These are phyloP conservation scores for Oropetium thomaeum DNA, from an alignment of 176 grass and related monocot species.

Conservation along the genomic window DNA sequence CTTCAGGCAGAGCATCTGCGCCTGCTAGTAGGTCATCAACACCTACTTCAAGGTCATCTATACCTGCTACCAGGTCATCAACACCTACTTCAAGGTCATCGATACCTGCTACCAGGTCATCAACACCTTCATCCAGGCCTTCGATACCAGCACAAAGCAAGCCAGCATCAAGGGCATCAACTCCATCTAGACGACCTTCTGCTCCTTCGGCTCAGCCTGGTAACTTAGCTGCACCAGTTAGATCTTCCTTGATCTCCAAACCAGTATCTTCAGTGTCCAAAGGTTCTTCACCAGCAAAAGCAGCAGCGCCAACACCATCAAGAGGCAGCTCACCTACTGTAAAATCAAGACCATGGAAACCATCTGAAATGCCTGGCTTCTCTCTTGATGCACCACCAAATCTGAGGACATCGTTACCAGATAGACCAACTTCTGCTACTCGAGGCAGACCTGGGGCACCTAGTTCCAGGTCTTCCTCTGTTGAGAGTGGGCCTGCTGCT, in stretches of 20 bases:
- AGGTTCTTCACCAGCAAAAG: conserved; percentile 40
- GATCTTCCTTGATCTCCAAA: conserved; percentile 56
- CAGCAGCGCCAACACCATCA: conserved; percentile 32
- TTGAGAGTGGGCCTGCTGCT: conserved; percentile 65
- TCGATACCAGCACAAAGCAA: conserved; percentile 65
- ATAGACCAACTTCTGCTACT: conserved; percentile 80
- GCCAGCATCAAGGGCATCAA: conserved; percentile 61
- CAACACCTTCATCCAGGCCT: conserved; percentile 62
- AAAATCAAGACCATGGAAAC: conserved; percentile 87
- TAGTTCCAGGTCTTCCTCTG: conserved; percentile 84
- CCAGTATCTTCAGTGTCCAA: conserved; percentile 35
- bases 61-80: conserved; percentile 69
- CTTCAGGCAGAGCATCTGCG: conserved; percentile 52
- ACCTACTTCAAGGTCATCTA: conserved; percentile 65
- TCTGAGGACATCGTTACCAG: conserved; percentile 76
- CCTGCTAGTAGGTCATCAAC: conserved; percentile 77
- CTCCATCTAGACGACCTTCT: conserved; percentile 62
- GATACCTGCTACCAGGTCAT: conserved; percentile 67
- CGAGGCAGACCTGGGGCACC: conserved; percentile 85
- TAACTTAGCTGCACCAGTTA: conserved; percentile 44
- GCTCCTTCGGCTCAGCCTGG: conserved; percentile 25
- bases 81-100: conserved; percentile 74
- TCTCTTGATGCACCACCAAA: conserved; percentile 78
- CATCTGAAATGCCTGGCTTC: conserved; percentile 86
- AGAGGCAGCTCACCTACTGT: conserved; percentile 77